Evolutionary conservation across 1,284 basidiomycete species (phyloP), one percentile per base, ranked within the genome.

Genomic region (Stygiomarasmius scandens): DNA sequence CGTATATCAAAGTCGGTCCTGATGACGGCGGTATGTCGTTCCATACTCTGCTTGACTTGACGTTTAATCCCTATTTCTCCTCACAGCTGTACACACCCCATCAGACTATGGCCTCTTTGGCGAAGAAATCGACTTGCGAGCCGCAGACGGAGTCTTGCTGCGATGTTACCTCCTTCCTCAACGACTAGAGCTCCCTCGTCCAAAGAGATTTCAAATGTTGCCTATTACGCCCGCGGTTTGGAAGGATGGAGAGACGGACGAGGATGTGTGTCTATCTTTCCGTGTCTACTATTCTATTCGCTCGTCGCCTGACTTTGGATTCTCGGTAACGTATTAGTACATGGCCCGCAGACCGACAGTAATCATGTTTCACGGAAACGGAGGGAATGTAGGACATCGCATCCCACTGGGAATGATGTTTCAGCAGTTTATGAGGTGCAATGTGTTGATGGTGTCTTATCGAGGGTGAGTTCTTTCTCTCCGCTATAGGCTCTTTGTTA

Each of bases 331-430:
- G n/a, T 2, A 25, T 36, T 53, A 90, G 86, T 90, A 88, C 65
- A 81, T 85, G 19, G 78, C 85, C 1, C 82, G 78, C 24, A 77
- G 92, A 16, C 94, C 94, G 1, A 96, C 93, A 0, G 79, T 96
- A 1, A 71, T 96, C 54, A 92, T 96, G 85, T 93, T 96, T 62
- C 94, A 96, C 64, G 95, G 95, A 10, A 96, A 96, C 68, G 95
- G 76, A 53, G 93, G 87, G 50, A 92, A 92, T 64, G 75, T 84
- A 43, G 90, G 90, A 0, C 96, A 98, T 69, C 83, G 96, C 19
- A 83, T 99, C 67, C 96, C 96, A 0, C 78, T 98, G 12, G 96
- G 93, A 0, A 85, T 86, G 58, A 84, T 95, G 32, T 96, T 98
- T 71, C 94, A 85, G 69, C 77, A 85, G 46, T 86, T 87, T 65